Evolutionary conservation across 768 basidiomycete species (phyloP).

Genomic region (Russula sp.): DNA sequence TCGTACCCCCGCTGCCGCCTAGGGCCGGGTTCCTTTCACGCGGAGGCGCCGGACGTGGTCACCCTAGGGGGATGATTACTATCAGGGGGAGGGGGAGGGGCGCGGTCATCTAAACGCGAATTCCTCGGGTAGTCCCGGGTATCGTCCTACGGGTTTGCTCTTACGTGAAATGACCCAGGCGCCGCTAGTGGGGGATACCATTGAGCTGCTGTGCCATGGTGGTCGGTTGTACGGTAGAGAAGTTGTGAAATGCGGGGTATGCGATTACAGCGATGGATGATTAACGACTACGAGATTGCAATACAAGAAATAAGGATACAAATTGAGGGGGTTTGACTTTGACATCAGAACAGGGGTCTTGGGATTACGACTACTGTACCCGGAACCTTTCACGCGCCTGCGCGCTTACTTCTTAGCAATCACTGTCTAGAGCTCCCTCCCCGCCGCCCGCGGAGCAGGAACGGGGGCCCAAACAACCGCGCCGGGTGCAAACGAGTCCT

Average conservation of each 20-base stretch:
- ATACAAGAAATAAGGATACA: conserved; percentile 1
- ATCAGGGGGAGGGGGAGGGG: conserved; percentile 5
- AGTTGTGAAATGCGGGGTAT: neutral
- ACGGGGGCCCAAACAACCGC: neutral
- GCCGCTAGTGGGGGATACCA: neutral
- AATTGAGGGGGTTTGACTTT: neutral
- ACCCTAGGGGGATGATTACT: neutral
- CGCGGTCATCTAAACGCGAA: neutral
- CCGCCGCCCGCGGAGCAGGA: neutral
- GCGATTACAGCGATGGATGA: neutral
- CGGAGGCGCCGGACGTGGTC: conserved; percentile 9
- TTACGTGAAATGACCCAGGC: neutral
- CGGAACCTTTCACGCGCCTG: no score
- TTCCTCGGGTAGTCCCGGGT: neutral
- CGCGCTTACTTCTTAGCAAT: no score
- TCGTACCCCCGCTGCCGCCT: conserved; percentile 16
- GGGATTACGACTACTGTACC: no score
- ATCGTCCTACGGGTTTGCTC: neutral
- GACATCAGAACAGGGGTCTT: neutral
- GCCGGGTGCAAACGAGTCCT: conserved; percentile 12
- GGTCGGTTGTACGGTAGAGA: neutral
- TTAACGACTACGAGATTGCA: neutral
- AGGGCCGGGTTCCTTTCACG: conserved; percentile 16
- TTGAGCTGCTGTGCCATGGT: neutral
- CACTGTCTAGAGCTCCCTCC: no score